Percentiles rank a stretch among this genome's conserved stretches.
phyloP scores from a whole-genome alignment of 2,329 filamentous ascomycete genomes.

The Drechslerella stenobrocha region DNA sequence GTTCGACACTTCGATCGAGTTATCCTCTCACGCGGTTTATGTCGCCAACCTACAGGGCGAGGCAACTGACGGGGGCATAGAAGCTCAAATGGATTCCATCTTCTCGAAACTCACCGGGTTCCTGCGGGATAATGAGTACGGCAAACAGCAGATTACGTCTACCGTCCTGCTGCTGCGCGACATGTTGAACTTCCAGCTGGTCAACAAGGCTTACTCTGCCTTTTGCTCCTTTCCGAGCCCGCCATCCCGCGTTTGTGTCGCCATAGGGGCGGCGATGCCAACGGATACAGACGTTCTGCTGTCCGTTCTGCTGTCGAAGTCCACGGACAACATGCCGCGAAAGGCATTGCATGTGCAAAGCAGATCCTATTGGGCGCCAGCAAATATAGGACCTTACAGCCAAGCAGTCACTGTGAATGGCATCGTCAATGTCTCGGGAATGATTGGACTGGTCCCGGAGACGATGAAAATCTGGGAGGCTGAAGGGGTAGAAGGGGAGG shows the following conservation, averaged over 20 bases:
- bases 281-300: slow-evolving; percentile 64
- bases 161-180: slow-evolving; percentile 67
- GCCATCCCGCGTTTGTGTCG: slow-evolving; percentile 80
- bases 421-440: slow-evolving; percentile 75
- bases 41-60: slow-evolving; percentile 25
- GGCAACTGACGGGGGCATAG: neutral
- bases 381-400: slow-evolving; percentile 96
- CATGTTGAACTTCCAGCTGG: slow-evolving; percentile 75
- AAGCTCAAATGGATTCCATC: slow-evolving; percentile 24
- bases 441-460: slow-evolving; percentile 82
- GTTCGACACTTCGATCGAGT: slow-evolving; percentile 14
- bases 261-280: slow-evolving; percentile 71
- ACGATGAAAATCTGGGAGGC: slow-evolving; percentile 65
- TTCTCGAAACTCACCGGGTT: slow-evolving; percentile 17
- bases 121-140: slow-evolving; percentile 55
- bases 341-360: slow-evolving; percentile 84
- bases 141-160: slow-evolving; percentile 47
- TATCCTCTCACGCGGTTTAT: slow-evolving; percentile 21
- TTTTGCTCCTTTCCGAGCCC: slow-evolving; percentile 75
- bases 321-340: slow-evolving; percentile 56
- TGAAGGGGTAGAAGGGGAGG: slow-evolving; percentile 62
- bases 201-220: slow-evolving; percentile 77
- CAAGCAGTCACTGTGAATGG: slow-evolving; percentile 68
- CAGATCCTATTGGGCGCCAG: slow-evolving; percentile 93
- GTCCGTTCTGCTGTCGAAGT: slow-evolving; percentile 59